Evolutionary conservation across 441 rosid genomes (phyloP).

Genomic region (Erodium moschatum): DNA sequence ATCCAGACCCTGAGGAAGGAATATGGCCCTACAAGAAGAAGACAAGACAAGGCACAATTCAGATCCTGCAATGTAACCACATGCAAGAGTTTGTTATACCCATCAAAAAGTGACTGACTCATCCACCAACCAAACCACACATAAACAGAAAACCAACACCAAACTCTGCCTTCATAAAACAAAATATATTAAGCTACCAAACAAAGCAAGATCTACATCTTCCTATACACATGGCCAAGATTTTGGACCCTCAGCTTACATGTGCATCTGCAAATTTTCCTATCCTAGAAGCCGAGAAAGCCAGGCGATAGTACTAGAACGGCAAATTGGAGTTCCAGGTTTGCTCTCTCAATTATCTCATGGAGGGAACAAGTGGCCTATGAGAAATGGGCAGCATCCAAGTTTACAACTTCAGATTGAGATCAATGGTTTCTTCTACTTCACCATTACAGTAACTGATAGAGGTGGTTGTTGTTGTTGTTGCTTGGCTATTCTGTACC

Average conservation of each 20-base stretch:
- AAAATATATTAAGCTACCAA: background rate
- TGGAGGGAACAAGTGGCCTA: too few relatives aligned
- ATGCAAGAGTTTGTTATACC: slow-evolving; percentile 21
- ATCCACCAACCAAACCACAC: slow-evolving; percentile 13
- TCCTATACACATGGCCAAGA: slow-evolving; percentile 14
- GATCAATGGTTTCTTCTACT: slow-evolving; percentile 40
- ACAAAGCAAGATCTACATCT: slow-evolving; percentile 8
- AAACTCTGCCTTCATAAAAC: slow-evolving; percentile 8
- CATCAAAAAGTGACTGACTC: too few relatives aligned
- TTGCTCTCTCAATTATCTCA: too few relatives aligned
- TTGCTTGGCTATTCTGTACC: slow-evolving; percentile 20
- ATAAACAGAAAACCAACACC: background rate
- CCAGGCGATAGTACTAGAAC: background rate
- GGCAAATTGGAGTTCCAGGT: background rate
- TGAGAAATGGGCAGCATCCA: too few relatives aligned
- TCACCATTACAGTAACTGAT: slow-evolving; percentile 18
- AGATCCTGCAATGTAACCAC: slow-evolving; percentile 10
- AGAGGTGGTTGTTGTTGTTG: slow-evolving; percentile 13
- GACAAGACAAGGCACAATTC: slow-evolving; percentile 14
- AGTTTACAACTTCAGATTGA: slow-evolving; percentile 36
- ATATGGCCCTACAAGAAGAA: slow-evolving; percentile 14
- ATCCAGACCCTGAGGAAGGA: too few relatives aligned
- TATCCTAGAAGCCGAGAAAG: background rate
- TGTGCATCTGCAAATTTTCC: background rate
- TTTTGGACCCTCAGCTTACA: background rate